Evolutionary conservation across 192 early-diverging fungal genomes (phyloP), one percentile per base, ranked within the genome.

Genomic region (Mortierella claussenii): DNA sequence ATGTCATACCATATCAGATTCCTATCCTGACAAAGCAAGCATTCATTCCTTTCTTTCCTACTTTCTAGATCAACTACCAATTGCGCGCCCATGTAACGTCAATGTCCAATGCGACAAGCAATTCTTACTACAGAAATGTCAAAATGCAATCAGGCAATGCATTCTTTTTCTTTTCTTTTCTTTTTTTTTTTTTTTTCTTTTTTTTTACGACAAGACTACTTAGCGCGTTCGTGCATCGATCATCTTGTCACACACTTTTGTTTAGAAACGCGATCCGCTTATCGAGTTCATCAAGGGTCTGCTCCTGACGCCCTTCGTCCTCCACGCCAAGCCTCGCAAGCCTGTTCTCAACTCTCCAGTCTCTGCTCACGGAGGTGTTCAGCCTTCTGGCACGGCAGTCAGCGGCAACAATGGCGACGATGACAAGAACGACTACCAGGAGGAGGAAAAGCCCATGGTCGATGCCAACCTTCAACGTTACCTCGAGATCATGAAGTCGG

Each of bases 211-310:
- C n/a, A n/a, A n/a, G n/a, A n/a, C n/a, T n/a, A n/a, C n/a, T n/a
- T n/a, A n/a, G n/a, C n/a, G n/a, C n/a, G n/a, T n/a, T n/a, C n/a
- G n/a, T n/a, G n/a, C n/a, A n/a, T n/a, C n/a, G n/a, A n/a, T n/a
- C n/a, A n/a, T n/a, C n/a, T n/a, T n/a, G n/a, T 79, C 23, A 75
- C 82, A 30, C 86, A 81, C 78, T 88, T 83, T 1, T 28, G 28
- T 33, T n/a, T 92, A 95, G 85, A 96, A 96, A 86, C 89, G 94
- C 53, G 95, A 96, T 80, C 83, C 85, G 48, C 90, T 95, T 59
- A 95, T 95, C 68, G 91, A 94, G 83, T 97, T 96, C 78, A 94
- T 97, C 80, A 97, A 97, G 74, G 86, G 88, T 34, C 86, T 94
- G 62, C 85, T 96, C 11, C 85, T 93, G 42, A 94, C 93, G 9